Conservation (phyloP, 371 early-diverging fungal genomes). For the Mortierella sp. region DNA sequence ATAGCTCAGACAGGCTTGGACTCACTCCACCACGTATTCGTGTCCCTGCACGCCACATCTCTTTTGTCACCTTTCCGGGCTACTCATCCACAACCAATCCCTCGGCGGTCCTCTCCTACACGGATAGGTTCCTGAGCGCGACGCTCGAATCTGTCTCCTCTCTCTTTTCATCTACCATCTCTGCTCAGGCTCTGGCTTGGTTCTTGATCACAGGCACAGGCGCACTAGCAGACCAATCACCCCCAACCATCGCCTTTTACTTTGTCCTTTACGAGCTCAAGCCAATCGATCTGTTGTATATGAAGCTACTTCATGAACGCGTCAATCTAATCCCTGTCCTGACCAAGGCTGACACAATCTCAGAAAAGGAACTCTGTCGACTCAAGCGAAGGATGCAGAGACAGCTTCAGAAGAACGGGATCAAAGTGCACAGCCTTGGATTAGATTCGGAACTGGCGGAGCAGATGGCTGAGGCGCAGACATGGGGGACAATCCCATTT, state of each 20-base stretch:
- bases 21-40: conserved; percentile 31
- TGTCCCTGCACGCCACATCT: conserved; percentile 32
- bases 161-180: conserved; percentile 35
- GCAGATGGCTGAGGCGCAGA: conserved; percentile 27
- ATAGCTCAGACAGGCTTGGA: conserved; percentile 19
- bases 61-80: conserved; percentile 42
- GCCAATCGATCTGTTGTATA: conserved; percentile 48
- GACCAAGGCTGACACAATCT: conserved; percentile 42
- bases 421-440: conserved; percentile 45
- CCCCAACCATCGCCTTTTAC: conserved; percentile 48
- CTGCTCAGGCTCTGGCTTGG: conserved; percentile 40
- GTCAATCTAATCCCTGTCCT: conserved; percentile 45
- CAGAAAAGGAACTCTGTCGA: conserved; percentile 35
- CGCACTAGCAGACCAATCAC: conserved; percentile 16
- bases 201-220: conserved; percentile 44
- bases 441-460: conserved; percentile 23
- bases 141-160: conserved; percentile 29
- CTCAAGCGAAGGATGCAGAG: conserved; percentile 47
- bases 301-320: conserved; percentile 49
- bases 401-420: conserved; percentile 41
- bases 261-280: conserved; percentile 54
- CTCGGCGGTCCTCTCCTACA: conserved; percentile 24
- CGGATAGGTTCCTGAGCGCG: conserved; percentile 41
- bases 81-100: conserved; percentile 47
- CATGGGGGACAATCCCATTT: conserved; percentile 45